Evolutionary conservation across 1,284 basidiomycete genomes (phyloP).

Genomic region (Marasmius oreades): DNA sequence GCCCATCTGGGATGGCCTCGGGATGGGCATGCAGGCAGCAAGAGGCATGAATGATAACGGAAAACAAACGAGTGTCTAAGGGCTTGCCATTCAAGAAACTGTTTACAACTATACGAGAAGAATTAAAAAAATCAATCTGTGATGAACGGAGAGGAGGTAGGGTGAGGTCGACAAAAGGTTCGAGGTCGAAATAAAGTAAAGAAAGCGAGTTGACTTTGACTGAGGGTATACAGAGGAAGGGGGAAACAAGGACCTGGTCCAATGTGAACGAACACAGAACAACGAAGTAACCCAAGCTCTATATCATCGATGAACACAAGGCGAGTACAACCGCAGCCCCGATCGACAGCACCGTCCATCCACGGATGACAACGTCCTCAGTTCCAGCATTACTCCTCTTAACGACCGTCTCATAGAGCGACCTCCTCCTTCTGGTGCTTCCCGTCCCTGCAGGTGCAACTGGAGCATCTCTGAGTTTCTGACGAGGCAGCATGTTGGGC

Average conservation of each 20-base stretch:
- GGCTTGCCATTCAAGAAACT: neutral
- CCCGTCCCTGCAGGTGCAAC: constrained; percentile 19
- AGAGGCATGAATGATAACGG: neutral
- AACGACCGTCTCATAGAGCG: constrained; percentile 2
- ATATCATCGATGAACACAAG: constrained; percentile 28
- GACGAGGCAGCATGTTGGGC: constrained; percentile 68
- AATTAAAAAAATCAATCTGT: neutral
- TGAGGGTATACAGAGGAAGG: neutral
- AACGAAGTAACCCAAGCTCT: constrained; percentile 10
- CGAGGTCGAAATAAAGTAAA: neutral
- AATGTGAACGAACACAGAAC: neutral
- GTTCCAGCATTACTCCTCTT: constrained; percentile 22
- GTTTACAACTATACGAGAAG: neutral
- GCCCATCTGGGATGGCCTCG: too few species aligned
- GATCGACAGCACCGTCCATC: constrained; percentile 23
- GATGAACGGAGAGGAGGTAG: neutral
- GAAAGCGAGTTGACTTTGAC: neutral
- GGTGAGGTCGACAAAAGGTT: neutral
- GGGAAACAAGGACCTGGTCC: neutral
- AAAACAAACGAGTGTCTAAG: constrained; percentile 5
- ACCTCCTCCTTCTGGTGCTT: constrained; percentile 19
- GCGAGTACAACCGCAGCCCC: constrained; percentile 27
- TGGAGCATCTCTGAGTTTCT: constrained; percentile 44
- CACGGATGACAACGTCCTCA: constrained; percentile 14
- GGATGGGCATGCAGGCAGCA: neutral